Percentiles rank a stretch among this genome's conserved stretches.
Conservation (phyloP, 345 rosid genomes). For the Eucalyptus pauciflora region DNA sequence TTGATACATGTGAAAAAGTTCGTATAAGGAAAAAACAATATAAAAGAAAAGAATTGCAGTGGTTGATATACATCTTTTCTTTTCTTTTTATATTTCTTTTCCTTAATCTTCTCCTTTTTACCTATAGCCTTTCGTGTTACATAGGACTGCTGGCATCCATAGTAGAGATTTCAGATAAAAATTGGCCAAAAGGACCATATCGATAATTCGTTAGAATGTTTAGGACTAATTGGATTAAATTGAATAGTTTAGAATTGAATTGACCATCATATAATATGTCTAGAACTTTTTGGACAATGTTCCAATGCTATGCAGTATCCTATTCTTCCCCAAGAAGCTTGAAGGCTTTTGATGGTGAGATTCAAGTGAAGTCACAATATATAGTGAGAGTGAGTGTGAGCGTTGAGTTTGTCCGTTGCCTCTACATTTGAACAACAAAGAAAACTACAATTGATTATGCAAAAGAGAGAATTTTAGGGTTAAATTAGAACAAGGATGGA, state of each 20-base stretch:
- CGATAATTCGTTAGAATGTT: fast-evolving
- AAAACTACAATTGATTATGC: neutral
- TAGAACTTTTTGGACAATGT: neutral
- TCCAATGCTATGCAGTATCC: neutral
- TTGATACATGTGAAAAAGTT: neutral
- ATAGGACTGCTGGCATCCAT: fast-evolving
- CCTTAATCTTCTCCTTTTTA: no score
- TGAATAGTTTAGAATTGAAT: neutral
- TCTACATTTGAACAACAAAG: neutral
- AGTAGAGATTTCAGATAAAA: no score
- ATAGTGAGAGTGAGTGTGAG: neutral
- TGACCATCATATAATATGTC: neutral
- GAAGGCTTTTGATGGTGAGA: neutral
- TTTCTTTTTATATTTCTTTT: no score
- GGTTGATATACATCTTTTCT: neutral
- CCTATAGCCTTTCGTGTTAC: neutral
- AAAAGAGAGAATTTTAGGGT: neutral
- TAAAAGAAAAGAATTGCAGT: neutral
- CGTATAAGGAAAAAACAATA: neutral
- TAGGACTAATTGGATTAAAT: neutral
- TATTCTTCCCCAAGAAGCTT: neutral
- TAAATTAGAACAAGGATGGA: neutral
- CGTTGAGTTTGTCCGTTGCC: neutral
- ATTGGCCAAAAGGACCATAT: no score
- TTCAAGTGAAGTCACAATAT: neutral